Conservation (phyloP, 148 eudicot genomes). For the Suaeda aralocaspica region DNA sequence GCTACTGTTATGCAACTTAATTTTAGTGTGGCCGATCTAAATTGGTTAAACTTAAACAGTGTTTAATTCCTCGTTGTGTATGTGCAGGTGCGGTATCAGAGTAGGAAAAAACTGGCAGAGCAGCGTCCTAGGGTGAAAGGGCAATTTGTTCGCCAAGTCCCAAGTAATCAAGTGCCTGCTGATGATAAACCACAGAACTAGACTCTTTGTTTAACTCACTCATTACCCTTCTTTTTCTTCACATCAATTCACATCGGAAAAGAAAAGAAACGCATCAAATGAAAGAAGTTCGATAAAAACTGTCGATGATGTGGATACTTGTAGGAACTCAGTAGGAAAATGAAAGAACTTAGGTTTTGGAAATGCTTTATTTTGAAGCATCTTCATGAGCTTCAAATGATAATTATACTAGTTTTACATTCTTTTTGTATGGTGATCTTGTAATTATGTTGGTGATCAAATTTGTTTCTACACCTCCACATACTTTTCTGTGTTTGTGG, state of each 20-base stretch:
- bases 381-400: constrained; percentile 4
- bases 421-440: background rate
- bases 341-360: background rate
- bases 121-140: constrained; percentile 60
- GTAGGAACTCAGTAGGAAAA: constrained; percentile 21
- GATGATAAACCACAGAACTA: constrained; percentile 9
- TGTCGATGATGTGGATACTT: constrained; percentile 17
- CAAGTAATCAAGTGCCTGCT: constrained; percentile 20
- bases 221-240: background rate
- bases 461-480: no score
- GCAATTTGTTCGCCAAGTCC: constrained; percentile 54
- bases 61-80: constrained; percentile 3
- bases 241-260: background rate
- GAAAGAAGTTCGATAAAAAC: background rate
- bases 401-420: background rate
- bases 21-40: no score
- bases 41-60: background rate
- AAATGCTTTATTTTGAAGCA: background rate
- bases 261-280: background rate
- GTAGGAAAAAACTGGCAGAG: constrained; percentile 60
- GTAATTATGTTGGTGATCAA: no score
- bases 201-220: background rate
- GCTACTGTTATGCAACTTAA: background rate
- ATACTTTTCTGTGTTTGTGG: no score
- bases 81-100: constrained; percentile 56